Base-by-base conservation (phyloP, 2,329 filamentous ascomycete species). In the Zymoseptoria tritici region DNA sequence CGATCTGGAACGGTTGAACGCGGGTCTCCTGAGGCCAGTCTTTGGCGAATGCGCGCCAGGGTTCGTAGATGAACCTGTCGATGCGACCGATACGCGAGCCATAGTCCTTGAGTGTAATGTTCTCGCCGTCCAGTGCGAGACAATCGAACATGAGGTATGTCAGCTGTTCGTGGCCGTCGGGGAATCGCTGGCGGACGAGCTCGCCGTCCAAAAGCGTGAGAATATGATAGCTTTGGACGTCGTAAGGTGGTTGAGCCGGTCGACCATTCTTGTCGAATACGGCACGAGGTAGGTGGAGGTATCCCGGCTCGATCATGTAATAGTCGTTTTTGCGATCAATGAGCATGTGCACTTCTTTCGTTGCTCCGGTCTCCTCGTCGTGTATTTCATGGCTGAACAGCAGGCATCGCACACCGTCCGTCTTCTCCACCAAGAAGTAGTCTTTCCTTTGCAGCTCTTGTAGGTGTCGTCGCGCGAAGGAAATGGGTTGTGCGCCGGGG, bases 301-400 rank as follows among this genome's bases (percentile, higher is more conserved):
- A 82, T 57, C 78, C 79, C 62, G 83, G 80, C 29, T 84, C 83
- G 62, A 97, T 85, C 71, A 83, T 91, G 83, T 93, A 96, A 79
- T 94, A 99, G 74, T 97, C 91, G 77, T 99, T 97, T 77, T 92
- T 96, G 71, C 94, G 91, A 77, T 99, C 93, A 76, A 99, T 96
- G 59, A 99, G 82, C 78, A 96, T 97, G 71, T 94, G 89, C 22
- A 87, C 83, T 72, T 95, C 91, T 13, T 55, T 19, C 11, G 21
- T 20, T 24, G 7, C 53, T 53, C 29, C 56, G 5, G 62, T 60
- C 20, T 52, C 52, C 54, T 72, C 66, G 57, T 78, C 79, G 5
- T 78, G 73, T 50, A 85, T 81, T 22, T 79, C 78, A 55, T 90
- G 91, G 65, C 94, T 85, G 79, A 95, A 97, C 65, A 99, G 84